A percentile compares a stretch with the other conserved stretches of the same genome.
phyloP scores from a whole-genome alignment of 169 alveolate genomes.

The Theileria annulata region DNA sequence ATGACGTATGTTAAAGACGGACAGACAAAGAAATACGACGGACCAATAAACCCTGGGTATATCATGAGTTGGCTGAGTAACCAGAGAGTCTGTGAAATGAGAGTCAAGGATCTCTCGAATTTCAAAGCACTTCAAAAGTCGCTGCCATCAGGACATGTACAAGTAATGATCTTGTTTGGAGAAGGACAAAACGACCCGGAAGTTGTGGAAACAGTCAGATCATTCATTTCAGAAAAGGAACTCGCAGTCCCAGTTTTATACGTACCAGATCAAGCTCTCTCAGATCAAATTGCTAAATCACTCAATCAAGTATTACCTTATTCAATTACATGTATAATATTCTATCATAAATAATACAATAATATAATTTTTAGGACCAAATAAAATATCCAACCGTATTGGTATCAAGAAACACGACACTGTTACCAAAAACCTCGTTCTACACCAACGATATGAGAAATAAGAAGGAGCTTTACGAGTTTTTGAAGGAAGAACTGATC shows the following conservation, averaged over 20 bases:
- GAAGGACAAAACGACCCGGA: conserved; percentile 10
- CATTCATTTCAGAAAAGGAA: conserved; percentile 16
- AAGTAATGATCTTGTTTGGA: conserved; percentile 18
- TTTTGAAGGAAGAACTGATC: conserved; percentile 34
- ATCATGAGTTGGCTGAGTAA: conserved; percentile 51
- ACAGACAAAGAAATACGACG: conserved; percentile 13
- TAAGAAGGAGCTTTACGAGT: conserved; percentile 15
- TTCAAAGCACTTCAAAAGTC: conserved; percentile 19
- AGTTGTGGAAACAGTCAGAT: conserved; percentile 8
- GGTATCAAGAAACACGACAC: conserved; percentile 21
- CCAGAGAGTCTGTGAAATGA: conserved; percentile 49
- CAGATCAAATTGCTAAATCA: conserved; percentile 2
- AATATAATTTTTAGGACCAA: neutral
- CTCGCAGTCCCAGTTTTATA: conserved; percentile 19
- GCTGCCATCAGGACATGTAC: conserved; percentile 41
- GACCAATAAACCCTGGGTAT: conserved; percentile 20
- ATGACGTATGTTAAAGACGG: conserved; percentile 51
- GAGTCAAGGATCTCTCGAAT: conserved; percentile 12
- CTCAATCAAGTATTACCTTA: conserved; percentile 10
- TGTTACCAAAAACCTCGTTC: conserved; percentile 14
- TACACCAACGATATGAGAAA: conserved; percentile 19
- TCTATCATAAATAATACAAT: neutral
- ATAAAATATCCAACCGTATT: conserved; percentile 9
- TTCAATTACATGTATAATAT: neutral
- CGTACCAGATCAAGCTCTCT: conserved; percentile 13